Evolutionary conservation across 768 basidiomycete species (phyloP).

Genomic region (Boletus vinaceobasis): DNA sequence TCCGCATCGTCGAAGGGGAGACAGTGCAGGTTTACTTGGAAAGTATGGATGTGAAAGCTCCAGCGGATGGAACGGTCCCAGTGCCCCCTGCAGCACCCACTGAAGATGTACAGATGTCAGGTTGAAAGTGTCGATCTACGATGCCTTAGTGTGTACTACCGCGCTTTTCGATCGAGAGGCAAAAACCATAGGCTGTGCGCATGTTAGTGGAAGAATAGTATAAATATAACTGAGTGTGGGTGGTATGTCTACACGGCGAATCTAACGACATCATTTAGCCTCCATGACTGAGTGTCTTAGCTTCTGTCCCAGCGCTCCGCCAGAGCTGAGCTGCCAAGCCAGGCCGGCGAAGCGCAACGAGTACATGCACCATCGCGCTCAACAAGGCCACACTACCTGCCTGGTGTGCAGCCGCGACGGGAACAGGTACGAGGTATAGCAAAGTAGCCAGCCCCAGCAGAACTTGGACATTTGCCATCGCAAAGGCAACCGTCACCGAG

Average conservation of each 20-base stretch:
- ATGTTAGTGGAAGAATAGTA: not conserved
- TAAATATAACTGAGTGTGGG: constrained; percentile 27
- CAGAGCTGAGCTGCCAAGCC: constrained; percentile 59
- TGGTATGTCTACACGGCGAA: constrained; percentile 10
- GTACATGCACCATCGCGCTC: constrained; percentile 75
- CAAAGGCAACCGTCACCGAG: constrained; percentile 60
- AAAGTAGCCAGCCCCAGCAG: constrained; percentile 74
- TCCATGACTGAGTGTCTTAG: constrained; percentile 12
- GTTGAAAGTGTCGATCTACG: constrained; percentile 37
- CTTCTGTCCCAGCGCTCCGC: constrained; percentile 38
- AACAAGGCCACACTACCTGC: constrained; percentile 89
- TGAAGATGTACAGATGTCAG: constrained; percentile 87
- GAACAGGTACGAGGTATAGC: constrained; percentile 88
- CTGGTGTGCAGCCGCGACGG: constrained; percentile 91
- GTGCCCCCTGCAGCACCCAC: constrained; percentile 36
- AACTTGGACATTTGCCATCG: constrained; percentile 83
- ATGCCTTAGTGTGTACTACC: constrained; percentile 8
- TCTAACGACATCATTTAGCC: constrained; percentile 6
- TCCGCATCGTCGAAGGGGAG: constrained; percentile 88
- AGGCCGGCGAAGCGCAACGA: constrained; percentile 70
- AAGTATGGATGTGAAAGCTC: constrained; percentile 73
- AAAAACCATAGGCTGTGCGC: not conserved
- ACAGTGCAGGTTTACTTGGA: constrained; percentile 69
- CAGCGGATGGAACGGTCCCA: constrained; percentile 37
- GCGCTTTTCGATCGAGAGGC: constrained; percentile 1